A percentile compares a stretch with the other conserved stretches of the same genome.
These are phyloP conservation scores for Tephrocybe sp. DNA, from an alignment of 768 basidiomycete genomes.

Conservation along the genomic window DNA sequence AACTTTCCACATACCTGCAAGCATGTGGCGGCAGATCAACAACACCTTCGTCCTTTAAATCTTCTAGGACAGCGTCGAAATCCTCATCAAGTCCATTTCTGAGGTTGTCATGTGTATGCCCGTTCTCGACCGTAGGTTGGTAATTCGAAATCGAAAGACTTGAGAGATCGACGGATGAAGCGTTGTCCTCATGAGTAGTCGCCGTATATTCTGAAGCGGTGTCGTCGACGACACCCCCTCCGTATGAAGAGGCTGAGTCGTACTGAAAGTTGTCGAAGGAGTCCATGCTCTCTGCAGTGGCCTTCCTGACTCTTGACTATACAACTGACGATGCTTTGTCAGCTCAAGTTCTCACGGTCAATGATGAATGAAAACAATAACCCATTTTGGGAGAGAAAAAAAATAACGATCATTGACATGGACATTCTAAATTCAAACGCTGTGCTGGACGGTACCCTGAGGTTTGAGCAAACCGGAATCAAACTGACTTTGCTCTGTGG, in stretches of 20 bases:
- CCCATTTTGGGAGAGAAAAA: too few relatives aligned
- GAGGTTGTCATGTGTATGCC: slow-evolving; percentile 33
- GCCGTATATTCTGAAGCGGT: slow-evolving; percentile 79
- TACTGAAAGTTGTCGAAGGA: slow-evolving; percentile 85
- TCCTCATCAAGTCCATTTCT: slow-evolving; percentile 65
- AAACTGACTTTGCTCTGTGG: too few relatives aligned
- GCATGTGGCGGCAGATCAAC: slow-evolving; percentile 89
- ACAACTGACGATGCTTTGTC: slow-evolving; percentile 6
- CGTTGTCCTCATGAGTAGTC: slow-evolving; percentile 53
- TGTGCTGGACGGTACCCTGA: too few relatives aligned
- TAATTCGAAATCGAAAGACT: slow-evolving; percentile 68
- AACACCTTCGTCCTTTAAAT: slow-evolving; percentile 76
- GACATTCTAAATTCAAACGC: too few relatives aligned
- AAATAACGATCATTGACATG: too few relatives aligned
- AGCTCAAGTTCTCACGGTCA: slow-evolving; percentile 7
- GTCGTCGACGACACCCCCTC: slow-evolving; percentile 73
- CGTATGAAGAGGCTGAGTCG: slow-evolving; percentile 80
- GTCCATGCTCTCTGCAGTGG: slow-evolving; percentile 51
- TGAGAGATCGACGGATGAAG: slow-evolving; percentile 63
- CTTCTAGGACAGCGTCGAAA: slow-evolving; percentile 86
- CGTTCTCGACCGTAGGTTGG: slow-evolving; percentile 41
- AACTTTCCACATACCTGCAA: slow-evolving; percentile 71
- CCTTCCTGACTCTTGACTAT: slow-evolving; percentile 8
- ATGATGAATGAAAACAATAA: background rate
- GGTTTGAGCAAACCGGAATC: too few relatives aligned